These are phyloP conservation scores for Triticum aestivum DNA, from an alignment of 176 grass and related monocot genomes.

Conservation along the genomic window IWGSC_CS_RefSeq_v2.1 NC_057812.1:685169098-685169597, in stretches of 20 bases:
- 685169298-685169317: not conserved
- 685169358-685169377: constrained; percentile 13
- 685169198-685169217: not conserved
- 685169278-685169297: constrained; percentile 17
- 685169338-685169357: not conserved
- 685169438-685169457: not conserved
- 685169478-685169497: not conserved
- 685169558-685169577: not conserved
- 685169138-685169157: too few species aligned
- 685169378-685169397: constrained; percentile 16
- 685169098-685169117: too few species aligned
- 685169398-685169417: not conserved
- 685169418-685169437: not conserved
- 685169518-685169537: too few species aligned
- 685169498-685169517: too few species aligned
- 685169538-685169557: not conserved
- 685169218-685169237: not conserved
- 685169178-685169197: too few species aligned
- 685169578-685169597: not conserved
- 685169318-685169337: not conserved
- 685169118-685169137: too few species aligned
- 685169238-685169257: not conserved
- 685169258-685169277: not conserved
- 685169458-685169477: not conserved
- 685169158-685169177: too few species aligned